Percentiles rank a stretch among this genome's conserved stretches.
Evolutionary conservation across 2,329 filamentous ascomycete species (phyloP).

Genomic region (Penicillium brasilianum): DNA sequence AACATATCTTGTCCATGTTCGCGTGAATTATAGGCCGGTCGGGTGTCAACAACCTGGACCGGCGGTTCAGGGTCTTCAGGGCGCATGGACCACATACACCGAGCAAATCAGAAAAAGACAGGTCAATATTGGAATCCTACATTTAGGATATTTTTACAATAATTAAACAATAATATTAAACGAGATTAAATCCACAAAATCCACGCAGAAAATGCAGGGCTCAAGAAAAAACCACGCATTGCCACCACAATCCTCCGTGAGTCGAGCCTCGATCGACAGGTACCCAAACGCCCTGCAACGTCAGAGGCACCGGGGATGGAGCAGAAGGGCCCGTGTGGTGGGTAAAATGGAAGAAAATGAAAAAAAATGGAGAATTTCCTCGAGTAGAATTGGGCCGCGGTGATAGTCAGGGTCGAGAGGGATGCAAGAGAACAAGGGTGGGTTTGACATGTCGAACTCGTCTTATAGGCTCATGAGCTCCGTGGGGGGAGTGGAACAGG

Average conservation of each 20-base stretch:
- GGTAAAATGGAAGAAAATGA: not conserved
- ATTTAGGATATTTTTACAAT: not conserved
- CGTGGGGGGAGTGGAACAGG: conserved; percentile 4
- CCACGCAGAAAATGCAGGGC: not conserved
- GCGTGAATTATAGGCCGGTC: not conserved
- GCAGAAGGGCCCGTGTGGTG: not conserved
- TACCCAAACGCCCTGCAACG: conserved; percentile 23
- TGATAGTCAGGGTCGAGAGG: conserved; percentile 11
- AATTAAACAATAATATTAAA: conserved; percentile 1
- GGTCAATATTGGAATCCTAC: not conserved
- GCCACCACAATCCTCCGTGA: conserved; percentile 10
- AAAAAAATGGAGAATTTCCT: conserved; percentile 9
- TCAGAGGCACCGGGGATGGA: conserved; percentile 24
- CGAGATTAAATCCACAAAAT: not conserved
- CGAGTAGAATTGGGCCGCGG: conserved; percentile 5
- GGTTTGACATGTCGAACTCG: conserved; percentile 5
- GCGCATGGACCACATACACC: conserved; percentile 7
- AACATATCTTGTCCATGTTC: too few species aligned
- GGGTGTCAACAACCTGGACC: not conserved
- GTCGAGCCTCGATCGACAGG: conserved; percentile 31
- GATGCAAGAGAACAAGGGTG: not conserved
- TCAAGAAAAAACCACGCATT: conserved; percentile 12
- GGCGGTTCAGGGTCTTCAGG: conserved; percentile 4
- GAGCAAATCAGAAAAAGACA: not conserved
- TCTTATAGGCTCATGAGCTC: conserved; percentile 2